Evolutionary conservation across 352 stramenopile genomes (phyloP).

Genomic region (Globisporangium irregulare): DNA sequence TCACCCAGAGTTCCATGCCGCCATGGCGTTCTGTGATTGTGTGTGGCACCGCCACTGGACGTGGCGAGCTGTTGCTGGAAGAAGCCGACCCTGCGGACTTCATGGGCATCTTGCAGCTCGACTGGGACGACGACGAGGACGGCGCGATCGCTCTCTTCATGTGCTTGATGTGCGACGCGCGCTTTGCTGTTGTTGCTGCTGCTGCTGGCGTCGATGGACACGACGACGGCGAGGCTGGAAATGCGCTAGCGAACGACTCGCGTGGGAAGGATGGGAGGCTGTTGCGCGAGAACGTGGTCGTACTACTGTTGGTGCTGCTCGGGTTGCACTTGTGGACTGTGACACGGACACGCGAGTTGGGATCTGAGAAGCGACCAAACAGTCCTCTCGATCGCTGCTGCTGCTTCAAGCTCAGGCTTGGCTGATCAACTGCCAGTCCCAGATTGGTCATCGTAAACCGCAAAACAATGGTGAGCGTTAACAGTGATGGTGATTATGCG

Average conservation of each 20-base stretch:
- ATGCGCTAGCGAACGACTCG: constrained; percentile 15
- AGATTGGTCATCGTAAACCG: constrained; percentile 5
- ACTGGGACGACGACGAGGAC: neutral
- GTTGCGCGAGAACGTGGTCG: neutral
- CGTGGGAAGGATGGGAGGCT: constrained; percentile 8
- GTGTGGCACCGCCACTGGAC: constrained; percentile 50
- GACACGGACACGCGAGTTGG: constrained; percentile 7
- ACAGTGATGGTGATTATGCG: neutral
- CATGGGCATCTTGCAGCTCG: constrained; percentile 10
- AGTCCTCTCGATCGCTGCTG: neutral
- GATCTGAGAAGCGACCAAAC: constrained; percentile 10
- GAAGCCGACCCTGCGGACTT: constrained; percentile 5
- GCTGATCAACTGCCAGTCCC: constrained; percentile 1
- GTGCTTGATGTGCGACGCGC: constrained; percentile 6
- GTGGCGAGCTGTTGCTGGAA: constrained; percentile 19
- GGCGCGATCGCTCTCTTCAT: constrained; percentile 12
- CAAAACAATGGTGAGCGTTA: neutral
- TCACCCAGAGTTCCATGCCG: constrained; percentile 70
- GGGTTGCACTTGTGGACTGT: constrained; percentile 3
- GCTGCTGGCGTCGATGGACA: neutral
- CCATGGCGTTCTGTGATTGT: constrained; percentile 76
- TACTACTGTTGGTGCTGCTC: neutral
- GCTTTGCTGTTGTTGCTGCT: neutral
- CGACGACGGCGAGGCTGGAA: constrained; percentile 11
- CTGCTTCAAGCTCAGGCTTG: neutral